These are phyloP conservation scores for Hypsizygus ulmarius DNA, from an alignment of 1,284 basidiomycete species.

Conservation along the genomic window DNA sequence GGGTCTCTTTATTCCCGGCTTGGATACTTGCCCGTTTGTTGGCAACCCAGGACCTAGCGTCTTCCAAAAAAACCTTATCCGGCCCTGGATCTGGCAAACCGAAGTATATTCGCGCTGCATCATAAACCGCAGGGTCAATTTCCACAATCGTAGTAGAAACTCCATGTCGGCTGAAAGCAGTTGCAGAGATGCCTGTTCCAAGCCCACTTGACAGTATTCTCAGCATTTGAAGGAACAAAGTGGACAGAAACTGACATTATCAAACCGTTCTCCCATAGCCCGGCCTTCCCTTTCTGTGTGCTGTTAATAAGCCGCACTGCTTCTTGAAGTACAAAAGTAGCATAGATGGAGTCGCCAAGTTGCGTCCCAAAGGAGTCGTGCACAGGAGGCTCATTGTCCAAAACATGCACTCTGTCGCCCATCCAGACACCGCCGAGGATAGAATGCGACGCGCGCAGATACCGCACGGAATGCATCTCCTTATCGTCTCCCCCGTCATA, in stretches of 20 bases:
- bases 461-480: conserved; percentile 60
- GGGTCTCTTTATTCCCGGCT: conserved; percentile 25
- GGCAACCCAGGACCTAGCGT: conserved; percentile 68
- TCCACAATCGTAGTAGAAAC: conserved; percentile 76
- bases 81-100: conserved; percentile 62
- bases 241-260: conserved; percentile 56
- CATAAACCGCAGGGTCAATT: conserved; percentile 85
- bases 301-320: conserved; percentile 66
- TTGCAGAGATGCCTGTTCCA: conserved; percentile 79
- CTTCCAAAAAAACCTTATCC: conserved; percentile 64
- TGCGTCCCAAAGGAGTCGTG: conserved; percentile 52
- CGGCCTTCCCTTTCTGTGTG: conserved; percentile 33
- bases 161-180: conserved; percentile 66
- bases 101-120: conserved; percentile 78
- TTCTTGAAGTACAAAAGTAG: conserved; percentile 84
- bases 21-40: conserved; percentile 34
- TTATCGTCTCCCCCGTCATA: conserved; percentile 29
- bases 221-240: background rate
- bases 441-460: conserved; percentile 84
- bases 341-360: conserved; percentile 79
- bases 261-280: conserved; percentile 51
- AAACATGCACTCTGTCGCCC: conserved; percentile 43
- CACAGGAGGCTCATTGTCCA: conserved; percentile 40
- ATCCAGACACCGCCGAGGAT: conserved; percentile 89
- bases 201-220: conserved; percentile 53